These are phyloP conservation scores for Papiliotrema flavescens DNA, from an alignment of 1,284 basidiomycete genomes.

Conservation along the genomic window DNA sequence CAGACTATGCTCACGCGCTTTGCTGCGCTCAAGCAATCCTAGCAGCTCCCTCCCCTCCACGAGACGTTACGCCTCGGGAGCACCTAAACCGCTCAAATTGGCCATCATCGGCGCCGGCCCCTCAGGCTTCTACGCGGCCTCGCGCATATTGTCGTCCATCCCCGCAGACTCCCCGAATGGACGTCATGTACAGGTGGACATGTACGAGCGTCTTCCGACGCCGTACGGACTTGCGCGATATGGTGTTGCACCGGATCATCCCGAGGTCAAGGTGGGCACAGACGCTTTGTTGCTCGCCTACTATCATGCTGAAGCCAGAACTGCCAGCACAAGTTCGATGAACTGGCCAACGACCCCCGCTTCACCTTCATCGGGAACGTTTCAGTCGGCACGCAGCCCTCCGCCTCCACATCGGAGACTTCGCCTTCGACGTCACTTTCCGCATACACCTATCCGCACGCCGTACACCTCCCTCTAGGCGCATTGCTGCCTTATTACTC, in stretches of 20 bases:
- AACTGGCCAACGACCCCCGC: slow-evolving; percentile 63
- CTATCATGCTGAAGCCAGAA: slow-evolving; percentile 60
- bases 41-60: not conserved
- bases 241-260: slow-evolving; percentile 97
- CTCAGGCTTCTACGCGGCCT: slow-evolving; percentile 91
- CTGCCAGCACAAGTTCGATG: slow-evolving; percentile 92
- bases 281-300: not conserved
- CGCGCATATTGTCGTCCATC: slow-evolving; percentile 66
- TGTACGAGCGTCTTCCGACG: slow-evolving; percentile 90
- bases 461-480: slow-evolving; percentile 47
- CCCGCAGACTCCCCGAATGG: slow-evolving; percentile 51
- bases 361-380: slow-evolving; percentile 92
- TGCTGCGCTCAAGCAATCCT: not conserved
- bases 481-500: slow-evolving; percentile 51
- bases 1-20: not conserved
- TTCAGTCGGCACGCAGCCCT: slow-evolving; percentile 55
- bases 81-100: slow-evolving; percentile 39
- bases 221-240: slow-evolving; percentile 94
- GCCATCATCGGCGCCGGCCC: slow-evolving; percentile 68
- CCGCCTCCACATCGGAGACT: slow-evolving; percentile 13
- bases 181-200: slow-evolving; percentile 63
- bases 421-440: slow-evolving; percentile 19
- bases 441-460: slow-evolving; percentile 48
- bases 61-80: not conserved
- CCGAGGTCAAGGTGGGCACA: slow-evolving; percentile 83